Conservation (phyloP, 257 asterid species). For the Gardenia jasminoides region DNA sequence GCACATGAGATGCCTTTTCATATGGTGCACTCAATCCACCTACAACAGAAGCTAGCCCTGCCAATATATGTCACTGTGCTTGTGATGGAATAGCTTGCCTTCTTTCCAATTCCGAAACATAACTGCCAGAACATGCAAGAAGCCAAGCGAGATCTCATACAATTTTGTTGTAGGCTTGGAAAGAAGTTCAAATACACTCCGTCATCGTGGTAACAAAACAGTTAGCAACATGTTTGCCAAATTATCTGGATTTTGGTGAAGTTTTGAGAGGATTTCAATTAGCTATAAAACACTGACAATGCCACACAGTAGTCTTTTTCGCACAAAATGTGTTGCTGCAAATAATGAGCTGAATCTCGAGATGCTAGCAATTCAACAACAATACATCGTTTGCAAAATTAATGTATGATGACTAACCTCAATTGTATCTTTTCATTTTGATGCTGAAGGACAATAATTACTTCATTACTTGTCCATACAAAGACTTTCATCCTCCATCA, state of each 20-base stretch:
- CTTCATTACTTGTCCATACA: constrained; percentile 96
- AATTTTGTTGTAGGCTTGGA: background rate
- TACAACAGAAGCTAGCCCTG: constrained; percentile 93
- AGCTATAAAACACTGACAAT: background rate
- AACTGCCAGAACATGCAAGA: constrained; percentile 46
- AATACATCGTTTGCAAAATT: background rate
- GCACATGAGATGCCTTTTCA: constrained; percentile 92
- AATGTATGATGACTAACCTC: constrained; percentile 47
- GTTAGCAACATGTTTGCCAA: background rate
- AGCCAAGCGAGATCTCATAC: constrained; percentile 9
- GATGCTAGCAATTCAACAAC: background rate
- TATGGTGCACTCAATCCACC: constrained; percentile 97
- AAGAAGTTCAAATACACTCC: background rate
- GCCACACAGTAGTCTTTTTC: background rate
- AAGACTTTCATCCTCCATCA: constrained; percentile 99
- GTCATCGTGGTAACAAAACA: background rate
- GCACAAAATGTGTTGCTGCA: no score
- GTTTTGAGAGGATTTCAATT: background rate
- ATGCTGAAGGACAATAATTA: constrained; percentile 93
- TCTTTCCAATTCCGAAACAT: constrained; percentile 91
- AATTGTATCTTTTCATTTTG: constrained; percentile 83
- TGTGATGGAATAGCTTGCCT: constrained; percentile 82
- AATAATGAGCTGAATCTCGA: background rate
- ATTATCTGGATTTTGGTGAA: background rate
- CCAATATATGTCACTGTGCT: constrained; percentile 84